These are phyloP conservation scores for Vicia faba DNA, from an alignment of 306 rosid species.

Conservation along the genomic window DNA sequence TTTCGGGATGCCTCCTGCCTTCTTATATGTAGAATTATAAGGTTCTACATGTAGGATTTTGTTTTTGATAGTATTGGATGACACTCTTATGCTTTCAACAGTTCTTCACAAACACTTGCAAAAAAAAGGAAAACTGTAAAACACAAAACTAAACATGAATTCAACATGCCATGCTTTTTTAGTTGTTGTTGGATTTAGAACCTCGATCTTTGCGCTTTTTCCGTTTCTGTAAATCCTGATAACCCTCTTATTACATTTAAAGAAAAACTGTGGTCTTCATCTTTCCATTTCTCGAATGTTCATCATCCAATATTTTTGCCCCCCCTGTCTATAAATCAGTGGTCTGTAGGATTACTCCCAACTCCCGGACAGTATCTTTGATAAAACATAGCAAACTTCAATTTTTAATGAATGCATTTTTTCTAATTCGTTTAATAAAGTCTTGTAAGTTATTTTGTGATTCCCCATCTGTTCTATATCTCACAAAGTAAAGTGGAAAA, in stretches of 20 bases:
- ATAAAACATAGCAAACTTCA: constrained; percentile 4
- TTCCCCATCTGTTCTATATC: not conserved
- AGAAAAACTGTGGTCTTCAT: constrained; percentile 3
- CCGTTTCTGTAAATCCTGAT: constrained; percentile 14
- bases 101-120: constrained; percentile 13
- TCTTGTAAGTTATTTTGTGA: constrained; percentile 19
- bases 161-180: constrained; percentile 9
- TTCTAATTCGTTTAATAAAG: constrained; percentile 15
- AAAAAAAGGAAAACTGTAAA: not conserved
- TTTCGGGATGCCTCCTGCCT: not conserved
- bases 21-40: not conserved
- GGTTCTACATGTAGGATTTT: not conserved
- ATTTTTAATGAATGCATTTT: constrained; percentile 27
- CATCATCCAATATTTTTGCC: constrained; percentile 6
- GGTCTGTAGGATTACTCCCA: constrained; percentile 4
- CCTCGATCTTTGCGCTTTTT: constrained; percentile 16
- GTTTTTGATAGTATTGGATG: constrained; percentile 7
- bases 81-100: not conserved
- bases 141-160: not conserved
- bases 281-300: constrained; percentile 17
- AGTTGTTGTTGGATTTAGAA: not conserved
- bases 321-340: constrained; percentile 5
- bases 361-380: constrained; percentile 14
- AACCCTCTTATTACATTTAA: constrained; percentile 10
- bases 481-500: not conserved